These are phyloP conservation scores for Calycina herbarum DNA, from an alignment of 2,329 filamentous ascomycete species.

Conservation along the genomic window DNA sequence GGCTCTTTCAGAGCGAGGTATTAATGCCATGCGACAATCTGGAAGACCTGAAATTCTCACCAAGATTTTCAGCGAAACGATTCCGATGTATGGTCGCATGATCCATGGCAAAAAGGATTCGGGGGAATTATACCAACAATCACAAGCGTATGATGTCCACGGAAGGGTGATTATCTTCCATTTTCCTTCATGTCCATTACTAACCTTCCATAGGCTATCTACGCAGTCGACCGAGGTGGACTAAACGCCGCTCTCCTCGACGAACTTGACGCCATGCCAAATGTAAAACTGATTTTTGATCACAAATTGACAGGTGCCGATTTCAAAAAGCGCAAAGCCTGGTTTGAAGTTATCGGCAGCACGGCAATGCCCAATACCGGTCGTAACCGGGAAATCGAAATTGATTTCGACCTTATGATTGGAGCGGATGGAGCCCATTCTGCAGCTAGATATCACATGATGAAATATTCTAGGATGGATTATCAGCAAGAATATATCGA, in stretches of 20 bases:
- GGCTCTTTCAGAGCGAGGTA: slow-evolving; percentile 88
- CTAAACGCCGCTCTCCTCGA: slow-evolving; percentile 85
- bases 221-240: slow-evolving; percentile 79
- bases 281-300: slow-evolving; percentile 89
- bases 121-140: slow-evolving; percentile 69
- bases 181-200: neutral
- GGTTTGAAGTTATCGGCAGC: slow-evolving; percentile 68
- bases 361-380: slow-evolving; percentile 21
- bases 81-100: slow-evolving; percentile 96
- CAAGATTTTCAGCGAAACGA: slow-evolving; percentile 72
- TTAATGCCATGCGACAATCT: slow-evolving; percentile 78
- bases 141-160: slow-evolving; percentile 89
- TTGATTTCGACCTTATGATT: slow-evolving; percentile 88
- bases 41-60: slow-evolving; percentile 68
- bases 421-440: slow-evolving; percentile 96
- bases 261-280: slow-evolving; percentile 77
- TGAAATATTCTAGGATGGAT: slow-evolving; percentile 90
- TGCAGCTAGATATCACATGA: slow-evolving; percentile 84
- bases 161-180: slow-evolving; percentile 64
- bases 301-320: slow-evolving; percentile 92
- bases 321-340: slow-evolving; percentile 75
- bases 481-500: slow-evolving; percentile 96
- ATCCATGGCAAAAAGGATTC: slow-evolving; percentile 72
- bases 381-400: slow-evolving; percentile 65
- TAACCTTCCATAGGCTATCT: slow-evolving; percentile 62